Conservation (phyloP, 2,329 filamentous ascomycete genomes). For the Epichloe elymi region DNA sequence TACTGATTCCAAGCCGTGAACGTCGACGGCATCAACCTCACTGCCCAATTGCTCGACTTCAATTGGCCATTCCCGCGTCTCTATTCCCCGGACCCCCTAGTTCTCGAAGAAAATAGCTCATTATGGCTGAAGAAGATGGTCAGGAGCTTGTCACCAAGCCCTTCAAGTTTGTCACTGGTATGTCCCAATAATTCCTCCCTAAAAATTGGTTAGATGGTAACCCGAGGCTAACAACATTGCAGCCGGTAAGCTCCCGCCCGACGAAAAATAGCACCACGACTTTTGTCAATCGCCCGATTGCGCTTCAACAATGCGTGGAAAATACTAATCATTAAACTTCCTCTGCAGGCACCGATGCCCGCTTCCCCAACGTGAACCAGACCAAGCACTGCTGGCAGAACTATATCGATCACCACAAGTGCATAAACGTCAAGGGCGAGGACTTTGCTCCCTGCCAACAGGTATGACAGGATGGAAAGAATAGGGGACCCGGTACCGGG, state of each 20-base stretch:
- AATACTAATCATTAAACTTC: conserved; percentile 6
- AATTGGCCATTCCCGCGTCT: conserved; percentile 13
- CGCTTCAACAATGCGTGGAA: neutral
- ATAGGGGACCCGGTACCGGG: neutral
- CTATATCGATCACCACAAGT: conserved; percentile 99
- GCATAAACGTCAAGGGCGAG: conserved; percentile 95
- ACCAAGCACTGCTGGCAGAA: conserved; percentile 99
- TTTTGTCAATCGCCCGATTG: conserved; percentile 17
- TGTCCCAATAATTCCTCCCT: conserved; percentile 31
- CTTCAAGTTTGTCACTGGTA: conserved; percentile 99
- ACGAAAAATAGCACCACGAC: conserved; percentile 6
- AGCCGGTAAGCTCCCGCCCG: conserved; percentile 29
- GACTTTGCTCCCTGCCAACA: conserved; percentile 95
- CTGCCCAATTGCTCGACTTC: conserved; percentile 3
- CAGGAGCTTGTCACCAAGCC: conserved; percentile 80
- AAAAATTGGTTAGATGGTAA: conserved; percentile 22
- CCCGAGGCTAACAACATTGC: conserved; percentile 29
- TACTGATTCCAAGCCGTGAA: conserved; percentile 26
- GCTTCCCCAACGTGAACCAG: conserved; percentile 97
- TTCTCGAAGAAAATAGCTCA: conserved; percentile 30
- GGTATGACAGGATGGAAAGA: conserved; percentile 38
- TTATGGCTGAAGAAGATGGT: conserved; percentile 80
- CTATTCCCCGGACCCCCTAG: conserved; percentile 11
- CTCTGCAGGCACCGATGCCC: conserved; percentile 80
- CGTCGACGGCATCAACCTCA: conserved; percentile 18